Conservation (phyloP, 2,329 filamentous ascomycete species). For the Alternaria postmessia region DNA sequence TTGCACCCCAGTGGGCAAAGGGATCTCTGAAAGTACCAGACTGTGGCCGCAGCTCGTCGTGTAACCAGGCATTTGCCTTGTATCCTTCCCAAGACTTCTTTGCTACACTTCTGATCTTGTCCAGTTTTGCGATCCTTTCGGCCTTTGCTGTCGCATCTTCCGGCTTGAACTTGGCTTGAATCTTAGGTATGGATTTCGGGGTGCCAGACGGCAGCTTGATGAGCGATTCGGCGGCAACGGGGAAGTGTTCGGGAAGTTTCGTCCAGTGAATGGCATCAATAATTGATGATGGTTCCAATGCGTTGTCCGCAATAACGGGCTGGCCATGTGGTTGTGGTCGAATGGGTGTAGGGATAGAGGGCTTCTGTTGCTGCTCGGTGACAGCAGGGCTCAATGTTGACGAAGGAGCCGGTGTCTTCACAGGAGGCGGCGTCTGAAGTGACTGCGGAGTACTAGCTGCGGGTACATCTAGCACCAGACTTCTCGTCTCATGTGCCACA, state of each 20-base stretch:
- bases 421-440: slow-evolving; percentile 41
- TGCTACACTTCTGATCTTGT: slow-evolving; percentile 76
- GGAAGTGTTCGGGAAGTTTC: slow-evolving; percentile 78
- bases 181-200: slow-evolving; percentile 73
- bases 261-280: slow-evolving; percentile 70
- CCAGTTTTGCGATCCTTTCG: slow-evolving; percentile 70
- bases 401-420: slow-evolving; percentile 27
- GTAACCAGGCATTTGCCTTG: slow-evolving; percentile 78
- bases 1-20: slow-evolving; percentile 92
- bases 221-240: slow-evolving; percentile 73
- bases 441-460: slow-evolving; percentile 36
- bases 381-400: slow-evolving; percentile 19
- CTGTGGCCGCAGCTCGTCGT: slow-evolving; percentile 85
- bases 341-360: slow-evolving; percentile 26
- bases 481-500: slow-evolving; percentile 44
- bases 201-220: slow-evolving; percentile 78
- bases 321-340: slow-evolving; percentile 22
- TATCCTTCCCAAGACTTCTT: slow-evolving; percentile 84
- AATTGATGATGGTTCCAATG: slow-evolving; percentile 25
- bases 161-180: slow-evolving; percentile 76
- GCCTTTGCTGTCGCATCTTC: slow-evolving; percentile 63
- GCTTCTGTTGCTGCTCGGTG: slow-evolving; percentile 22
- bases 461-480: slow-evolving; percentile 42
- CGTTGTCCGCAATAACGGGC: slow-evolving; percentile 31
- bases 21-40: slow-evolving; percentile 74